Conservation (phyloP, 2,329 filamentous ascomycete species). For the Ceratocystis alfenasii region DNA sequence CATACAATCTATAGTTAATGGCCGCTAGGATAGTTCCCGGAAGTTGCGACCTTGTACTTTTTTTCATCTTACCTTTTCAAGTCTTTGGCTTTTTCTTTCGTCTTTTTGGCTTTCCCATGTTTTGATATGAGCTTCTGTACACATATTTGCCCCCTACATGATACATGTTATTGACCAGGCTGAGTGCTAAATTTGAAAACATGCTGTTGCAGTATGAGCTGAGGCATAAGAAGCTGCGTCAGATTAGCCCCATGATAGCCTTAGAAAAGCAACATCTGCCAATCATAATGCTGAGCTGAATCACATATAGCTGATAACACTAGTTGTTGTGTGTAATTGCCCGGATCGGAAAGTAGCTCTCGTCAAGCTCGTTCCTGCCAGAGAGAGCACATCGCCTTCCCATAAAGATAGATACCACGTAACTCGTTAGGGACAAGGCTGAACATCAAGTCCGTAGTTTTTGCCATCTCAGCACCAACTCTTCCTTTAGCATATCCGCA, state of each 20-base stretch:
- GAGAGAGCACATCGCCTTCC: not conserved
- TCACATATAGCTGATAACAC: not conserved
- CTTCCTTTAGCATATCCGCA: no score
- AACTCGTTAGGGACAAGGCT: no score
- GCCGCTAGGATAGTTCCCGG: not conserved
- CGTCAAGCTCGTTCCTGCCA: not conserved
- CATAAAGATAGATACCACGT: not conserved
- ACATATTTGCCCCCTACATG: not conserved
- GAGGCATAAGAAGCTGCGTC: not conserved
- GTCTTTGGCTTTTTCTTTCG: not conserved
- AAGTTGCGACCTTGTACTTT: no score
- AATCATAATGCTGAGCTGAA: not conserved
- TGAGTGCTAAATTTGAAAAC: not conserved
- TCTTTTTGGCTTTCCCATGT: not conserved
- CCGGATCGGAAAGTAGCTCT: not conserved
- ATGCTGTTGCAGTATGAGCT: not conserved
- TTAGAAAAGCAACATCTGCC: not conserved
- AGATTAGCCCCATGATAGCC: not conserved
- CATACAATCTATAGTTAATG: not conserved
- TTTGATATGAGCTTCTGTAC: not conserved
- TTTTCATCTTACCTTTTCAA: no score
- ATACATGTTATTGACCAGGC: not conserved
- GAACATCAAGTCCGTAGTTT: no score
- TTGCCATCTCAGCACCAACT: no score
- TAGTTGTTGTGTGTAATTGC: not conserved